Evolutionary conservation across 345 rosid species (phyloP).

Genomic region (Fremontodendron californicum): DNA sequence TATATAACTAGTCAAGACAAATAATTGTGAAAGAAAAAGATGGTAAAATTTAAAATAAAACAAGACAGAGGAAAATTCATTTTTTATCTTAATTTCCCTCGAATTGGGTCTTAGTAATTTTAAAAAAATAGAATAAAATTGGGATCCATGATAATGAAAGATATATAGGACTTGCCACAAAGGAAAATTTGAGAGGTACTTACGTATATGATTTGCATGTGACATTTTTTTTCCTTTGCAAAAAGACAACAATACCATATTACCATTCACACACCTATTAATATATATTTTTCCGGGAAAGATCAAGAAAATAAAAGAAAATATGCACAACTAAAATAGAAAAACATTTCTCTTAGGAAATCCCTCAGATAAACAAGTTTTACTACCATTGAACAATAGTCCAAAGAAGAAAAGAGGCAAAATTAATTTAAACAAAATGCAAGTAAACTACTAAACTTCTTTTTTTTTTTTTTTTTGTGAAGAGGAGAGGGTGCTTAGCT

Average conservation of each 20-base stretch:
- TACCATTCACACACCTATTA: neutral
- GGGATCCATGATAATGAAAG: slow-evolving; percentile 19
- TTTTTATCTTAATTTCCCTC: neutral
- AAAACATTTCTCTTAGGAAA: neutral
- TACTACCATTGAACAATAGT: neutral
- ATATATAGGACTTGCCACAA: slow-evolving; percentile 7
- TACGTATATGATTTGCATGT: slow-evolving; percentile 15
- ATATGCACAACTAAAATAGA: neutral
- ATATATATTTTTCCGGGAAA: neutral
- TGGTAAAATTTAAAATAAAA: neutral
- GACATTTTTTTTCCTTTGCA: slow-evolving; percentile 1
- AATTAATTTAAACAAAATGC: slow-evolving; percentile 9
- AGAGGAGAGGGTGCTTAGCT: neutral
- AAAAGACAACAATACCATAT: neutral
- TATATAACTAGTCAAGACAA: neutral
- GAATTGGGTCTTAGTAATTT: neutral
- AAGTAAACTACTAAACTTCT: neutral
- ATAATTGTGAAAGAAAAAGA: neutral
- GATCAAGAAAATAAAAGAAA: neutral
- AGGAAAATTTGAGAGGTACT: slow-evolving; percentile 8
- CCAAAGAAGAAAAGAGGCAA: neutral
- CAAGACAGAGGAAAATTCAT: neutral
- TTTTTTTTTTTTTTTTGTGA: neutral
- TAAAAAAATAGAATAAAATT: neutral
- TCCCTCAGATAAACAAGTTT: neutral